A percentile compares a stretch with the other conserved stretches of the same genome.
Conservation (phyloP, 345 rosid genomes). For the Xanthoceras sorbifolium region DNA sequence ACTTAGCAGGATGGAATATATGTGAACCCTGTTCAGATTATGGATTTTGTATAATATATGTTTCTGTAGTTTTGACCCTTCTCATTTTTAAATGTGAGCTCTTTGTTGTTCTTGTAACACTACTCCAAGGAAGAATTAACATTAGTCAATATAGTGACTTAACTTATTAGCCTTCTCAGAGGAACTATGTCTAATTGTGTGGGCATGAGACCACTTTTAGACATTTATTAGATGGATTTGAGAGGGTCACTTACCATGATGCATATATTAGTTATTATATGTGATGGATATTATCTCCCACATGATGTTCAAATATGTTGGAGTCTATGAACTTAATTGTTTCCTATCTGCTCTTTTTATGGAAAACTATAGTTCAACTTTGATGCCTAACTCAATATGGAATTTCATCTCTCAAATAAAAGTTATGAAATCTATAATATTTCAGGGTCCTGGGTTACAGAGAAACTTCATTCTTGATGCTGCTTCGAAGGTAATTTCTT, state of each 20-base stretch:
- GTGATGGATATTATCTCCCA: not conserved
- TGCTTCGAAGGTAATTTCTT: conserved; percentile 49
- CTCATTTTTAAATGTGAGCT: not conserved
- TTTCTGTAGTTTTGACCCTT: not conserved
- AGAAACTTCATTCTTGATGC: conserved; percentile 62
- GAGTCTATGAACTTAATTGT: not conserved
- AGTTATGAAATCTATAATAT: not conserved
- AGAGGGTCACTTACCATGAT: not conserved
- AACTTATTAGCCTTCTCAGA: not conserved
- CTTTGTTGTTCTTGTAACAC: not conserved
- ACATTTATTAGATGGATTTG: not conserved
- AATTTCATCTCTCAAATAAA: not conserved
- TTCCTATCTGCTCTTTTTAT: not conserved
- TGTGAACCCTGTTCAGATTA: not conserved
- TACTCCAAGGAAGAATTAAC: no score
- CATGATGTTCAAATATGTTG: not conserved
- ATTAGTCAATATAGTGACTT: no score
- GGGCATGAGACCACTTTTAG: not conserved
- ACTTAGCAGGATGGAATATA: not conserved
- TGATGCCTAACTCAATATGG: not conserved
- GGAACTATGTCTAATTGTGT: not conserved
- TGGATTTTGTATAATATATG: not conserved
- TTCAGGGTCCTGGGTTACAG: conserved; percentile 67
- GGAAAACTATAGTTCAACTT: conserved; percentile 4
- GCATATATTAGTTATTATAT: not conserved